Base-by-base conservation (phyloP, 805 yeast genomes). In the Sugiyamaella floridensis region DNA sequence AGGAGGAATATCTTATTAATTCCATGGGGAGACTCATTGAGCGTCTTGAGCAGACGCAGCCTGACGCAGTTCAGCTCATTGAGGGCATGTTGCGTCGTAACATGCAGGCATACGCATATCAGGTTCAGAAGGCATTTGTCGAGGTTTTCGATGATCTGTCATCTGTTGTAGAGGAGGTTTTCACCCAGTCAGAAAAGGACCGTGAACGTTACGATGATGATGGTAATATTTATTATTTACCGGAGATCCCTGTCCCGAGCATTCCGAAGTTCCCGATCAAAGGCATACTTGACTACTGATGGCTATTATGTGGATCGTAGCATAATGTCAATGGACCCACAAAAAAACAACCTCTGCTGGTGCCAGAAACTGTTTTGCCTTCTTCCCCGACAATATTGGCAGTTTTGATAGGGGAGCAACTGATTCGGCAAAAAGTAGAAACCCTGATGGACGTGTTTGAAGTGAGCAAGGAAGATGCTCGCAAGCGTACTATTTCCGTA, bases 1-100 rank as follows among this genome's bases (percentile, higher is more conserved):
- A 93, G 68, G 99, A 93, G 67, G 98, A 93, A 67, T 93, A 93
- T 67, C 78, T 93, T 52, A 83, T 93, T 47, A 81, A 80, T 60
- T 90, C 97, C 2, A 82, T 88, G 54, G 93, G 96, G 3, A 81
- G 99, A 65, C 76, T 93, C 66, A 70, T 89, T 34, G 97, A 89
- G 51, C 80, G 99, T 60, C 70, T 93, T 53, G 78, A 80, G 45
- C 82, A 79, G 58, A 85, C 96, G 0, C 78, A 80, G 59, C 74
- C 80, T 0, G 99, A 93, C 62, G 90, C 93, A 1, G 62, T 77
- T 18, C 77, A 77, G 56, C 75, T 93, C 56, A 78, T 89, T 41
- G 92, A 85, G 58, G 92, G 85, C 0, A 74, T 93, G 56, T 65
- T 86, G 22, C 80, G 96, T 67, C 77, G 95, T 63, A 66, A 70